Conservation (phyloP, 176 grass and related monocot species). For the Sorghum bicolor region DNA sequence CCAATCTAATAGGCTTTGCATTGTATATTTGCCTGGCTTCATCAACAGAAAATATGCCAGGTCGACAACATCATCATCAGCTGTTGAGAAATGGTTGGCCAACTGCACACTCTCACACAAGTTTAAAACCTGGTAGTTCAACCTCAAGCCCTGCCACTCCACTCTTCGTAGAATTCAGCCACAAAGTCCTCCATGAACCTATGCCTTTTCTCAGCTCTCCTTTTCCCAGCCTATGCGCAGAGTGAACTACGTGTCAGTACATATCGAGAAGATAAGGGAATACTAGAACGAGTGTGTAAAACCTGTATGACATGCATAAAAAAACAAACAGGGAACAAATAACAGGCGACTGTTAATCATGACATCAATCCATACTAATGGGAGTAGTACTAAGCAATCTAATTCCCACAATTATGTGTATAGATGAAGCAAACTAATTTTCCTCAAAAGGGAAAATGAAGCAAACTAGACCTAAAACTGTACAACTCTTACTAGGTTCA, state of each 20-base stretch:
- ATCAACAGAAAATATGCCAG: neutral
- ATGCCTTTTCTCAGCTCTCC: constrained; percentile 78
- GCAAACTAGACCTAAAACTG: neutral
- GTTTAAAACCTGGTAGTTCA: constrained; percentile 26
- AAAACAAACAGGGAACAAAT: neutral
- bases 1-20: neutral
- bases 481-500: neutral
- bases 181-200: constrained; percentile 84
- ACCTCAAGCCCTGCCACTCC: constrained; percentile 74
- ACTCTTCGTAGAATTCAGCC: constrained; percentile 86
- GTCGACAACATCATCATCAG: neutral
- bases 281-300: neutral
- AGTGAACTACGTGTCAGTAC: neutral
- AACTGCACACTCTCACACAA: constrained; percentile 48
- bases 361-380: neutral
- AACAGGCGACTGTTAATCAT: constrained; percentile 3
- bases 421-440: neutral
- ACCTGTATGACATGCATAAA: neutral
- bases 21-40: neutral
- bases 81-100: constrained; percentile 36
- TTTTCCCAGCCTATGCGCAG: constrained; percentile 65
- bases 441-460: neutral
- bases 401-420: neutral
- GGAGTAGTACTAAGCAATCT: neutral
- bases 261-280: neutral